Percentiles rank a stretch among this genome's conserved stretches.
Conservation (phyloP, 192 early-diverging fungal genomes). For the Polychytrium aggregatum region DNA sequence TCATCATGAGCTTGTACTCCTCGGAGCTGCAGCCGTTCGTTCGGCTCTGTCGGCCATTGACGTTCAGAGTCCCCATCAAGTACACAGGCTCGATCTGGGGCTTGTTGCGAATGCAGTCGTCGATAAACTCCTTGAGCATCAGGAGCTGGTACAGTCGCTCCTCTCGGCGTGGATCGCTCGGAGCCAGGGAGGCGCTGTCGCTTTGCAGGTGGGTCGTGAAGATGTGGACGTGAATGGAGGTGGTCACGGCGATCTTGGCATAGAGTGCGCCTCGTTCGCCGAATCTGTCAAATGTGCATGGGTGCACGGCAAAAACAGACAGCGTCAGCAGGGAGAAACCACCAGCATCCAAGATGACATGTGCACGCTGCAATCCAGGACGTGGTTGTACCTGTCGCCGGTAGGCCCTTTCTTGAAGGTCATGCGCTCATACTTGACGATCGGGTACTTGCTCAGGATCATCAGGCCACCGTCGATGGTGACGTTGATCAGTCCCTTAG, state of each 20-base stretch:
- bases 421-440: conserved; percentile 42
- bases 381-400: conserved; percentile 52
- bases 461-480: conserved; percentile 68
- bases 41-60: conserved; percentile 35
- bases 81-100: conserved; percentile 42
- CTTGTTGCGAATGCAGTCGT: conserved; percentile 28
- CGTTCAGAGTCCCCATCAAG: conserved; percentile 60
- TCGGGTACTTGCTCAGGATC: conserved; percentile 61
- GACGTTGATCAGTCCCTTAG: conserved; percentile 47
- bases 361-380: background rate
- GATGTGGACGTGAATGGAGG: conserved; percentile 40
- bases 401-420: conserved; percentile 56
- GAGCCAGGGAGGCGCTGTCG: background rate
- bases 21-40: conserved; percentile 9
- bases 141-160: conserved; percentile 52
- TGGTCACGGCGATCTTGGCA: conserved; percentile 52
- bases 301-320: background rate
- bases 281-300: no score
- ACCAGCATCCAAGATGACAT: background rate
- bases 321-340: conserved; percentile 5
- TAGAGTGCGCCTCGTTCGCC: conserved; percentile 68
- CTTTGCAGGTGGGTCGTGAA: conserved; percentile 77
- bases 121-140: conserved; percentile 54
- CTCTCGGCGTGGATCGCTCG: no score
- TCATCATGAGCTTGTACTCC: conserved; percentile 20